Percentiles rank a stretch among this genome's conserved stretches.
phyloP scores from a whole-genome alignment of 306 rosid species.

The Luffa acutangula region DNA sequence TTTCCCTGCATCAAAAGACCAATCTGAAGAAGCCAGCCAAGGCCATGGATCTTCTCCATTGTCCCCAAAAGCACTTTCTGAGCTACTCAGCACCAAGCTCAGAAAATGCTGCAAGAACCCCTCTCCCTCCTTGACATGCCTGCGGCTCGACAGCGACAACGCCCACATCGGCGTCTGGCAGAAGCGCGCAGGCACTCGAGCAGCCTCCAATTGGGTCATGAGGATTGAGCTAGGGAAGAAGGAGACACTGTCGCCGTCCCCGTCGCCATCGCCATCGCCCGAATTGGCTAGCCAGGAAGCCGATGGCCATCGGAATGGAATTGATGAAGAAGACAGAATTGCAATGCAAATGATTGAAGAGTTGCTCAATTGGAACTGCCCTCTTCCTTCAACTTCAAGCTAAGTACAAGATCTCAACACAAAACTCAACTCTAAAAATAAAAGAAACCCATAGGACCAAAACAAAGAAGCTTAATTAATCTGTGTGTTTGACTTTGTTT shows the following conservation, averaged over 20 bases:
- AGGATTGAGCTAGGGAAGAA: constrained; percentile 75
- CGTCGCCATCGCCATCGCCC: neutral
- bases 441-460: neutral
- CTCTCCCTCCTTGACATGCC: constrained; percentile 89
- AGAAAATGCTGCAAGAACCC: constrained; percentile 74
- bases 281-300: constrained; percentile 4
- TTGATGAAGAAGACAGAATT: constrained; percentile 63
- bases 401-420: constrained; percentile 7
- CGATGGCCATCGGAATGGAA: constrained; percentile 3
- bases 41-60: constrained; percentile 6
- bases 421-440: neutral
- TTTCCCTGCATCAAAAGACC: constrained; percentile 35
- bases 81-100: constrained; percentile 77
- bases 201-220: constrained; percentile 87
- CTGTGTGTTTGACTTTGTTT: neutral
- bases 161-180: constrained; percentile 99
- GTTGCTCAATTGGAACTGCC: constrained; percentile 66
- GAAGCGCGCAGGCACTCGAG: constrained; percentile 65
- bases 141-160: constrained; percentile 80
- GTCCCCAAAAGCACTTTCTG: constrained; percentile 59
- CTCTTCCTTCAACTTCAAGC: constrained; percentile 20
- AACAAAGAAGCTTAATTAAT: constrained; percentile 2
- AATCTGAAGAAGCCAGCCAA: constrained; percentile 8
- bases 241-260: constrained; percentile 1
- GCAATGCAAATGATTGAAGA: constrained; percentile 97